Evolutionary conservation across 2,329 filamentous ascomycete genomes (phyloP), one percentile per base, ranked within the genome.

Genomic region (Nemania sp.): DNA sequence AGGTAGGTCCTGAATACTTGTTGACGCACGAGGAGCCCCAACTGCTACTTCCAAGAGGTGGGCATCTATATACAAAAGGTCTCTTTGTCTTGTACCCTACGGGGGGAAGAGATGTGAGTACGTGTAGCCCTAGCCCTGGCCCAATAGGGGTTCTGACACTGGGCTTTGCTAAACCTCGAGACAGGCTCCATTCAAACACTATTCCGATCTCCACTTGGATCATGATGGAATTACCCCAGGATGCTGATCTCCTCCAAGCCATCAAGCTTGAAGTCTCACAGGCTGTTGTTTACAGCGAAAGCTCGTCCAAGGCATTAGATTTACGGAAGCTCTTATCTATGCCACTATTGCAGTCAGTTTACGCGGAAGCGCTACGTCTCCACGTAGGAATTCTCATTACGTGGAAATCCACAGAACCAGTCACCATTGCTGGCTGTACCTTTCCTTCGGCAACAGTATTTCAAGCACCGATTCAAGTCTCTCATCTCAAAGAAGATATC

Each of bases 201-300:
- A 41, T 60, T 15, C 27, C 57, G 10, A 60, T 38, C 5, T 60
- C 41, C 10, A n/a, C 43, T 13, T 60, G 57, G 57, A 7, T 52
- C 2, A 24, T 60, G 45, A 18, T 60, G 2, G 57, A 60, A 26
- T 2, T 60, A 3, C 8, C 52, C n/a, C 29, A 27, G 41, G 57
- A 60, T 10, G 20, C 24, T 11, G 32, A 35, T 5, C 32, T 35
- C 5, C 11, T 6, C 11, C 5, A 35, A 35, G 32, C 32, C 11
- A 35, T 35, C 11, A 35, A 27, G 24, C 6, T 24, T 24, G 24
- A 51, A 3, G 10, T 27, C 10, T 7, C 1, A 26, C 22, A 51
- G 8, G n/a, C 10, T 10, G 13, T 3, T 3, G 26, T 35, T 5
- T 35, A 5, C 5, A 35, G 11, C 6, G 6, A 35, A 35, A 35